Evolutionary conservation across 352 stramenopile genomes (phyloP), one percentile per base, ranked within the genome.

Genomic region (Phytophthora tentaculata): DNA sequence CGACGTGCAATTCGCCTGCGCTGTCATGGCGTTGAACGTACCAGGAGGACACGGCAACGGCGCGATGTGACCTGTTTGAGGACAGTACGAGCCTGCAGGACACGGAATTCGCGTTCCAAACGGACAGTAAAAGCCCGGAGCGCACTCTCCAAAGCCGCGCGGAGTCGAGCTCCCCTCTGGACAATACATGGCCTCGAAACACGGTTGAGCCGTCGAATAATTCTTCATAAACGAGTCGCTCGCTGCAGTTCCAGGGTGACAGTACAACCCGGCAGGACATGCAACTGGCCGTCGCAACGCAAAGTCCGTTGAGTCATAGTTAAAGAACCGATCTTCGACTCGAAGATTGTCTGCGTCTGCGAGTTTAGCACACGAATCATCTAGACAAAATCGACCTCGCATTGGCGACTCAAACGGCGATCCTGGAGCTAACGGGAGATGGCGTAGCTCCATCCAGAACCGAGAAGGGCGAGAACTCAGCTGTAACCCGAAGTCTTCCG

Each of bases 401-500:
- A 95, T 81, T 1, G 96, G 92, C 16, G 73, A 47, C 24, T 97
- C 91, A 2, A 83, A 72, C 0, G 91, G 80, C 9, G 91, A 82
- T 3, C 73, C 73, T 12, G 81, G 71, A 39, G 89, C 75, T 6
- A 99, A 76, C 13, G 97, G 97, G 14, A 98, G 79, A 50, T 95
- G 72, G 35, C 97, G 91, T 20, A 90, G 67, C 67, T 99, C 97
- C 73, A 94, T 90, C 97, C 97, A 99, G 71, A 99, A 97, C 32
- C 90, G 85, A 16, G 79, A 88, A 32, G 93, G 90, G 14, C 79
- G 70, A 1, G 70, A 59, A 44, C 90, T 98, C 24, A 96, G 64
- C 72, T 99, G 96, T 12, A 99, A 76, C 6, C 96, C 97, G 70
- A 98, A 98, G 59, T 99, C 96, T 23, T 88, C 64, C 2, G 96